Conservation (phyloP, 1,139 yeast genomes). For the Scheffersomyces insectosa region DNA sequence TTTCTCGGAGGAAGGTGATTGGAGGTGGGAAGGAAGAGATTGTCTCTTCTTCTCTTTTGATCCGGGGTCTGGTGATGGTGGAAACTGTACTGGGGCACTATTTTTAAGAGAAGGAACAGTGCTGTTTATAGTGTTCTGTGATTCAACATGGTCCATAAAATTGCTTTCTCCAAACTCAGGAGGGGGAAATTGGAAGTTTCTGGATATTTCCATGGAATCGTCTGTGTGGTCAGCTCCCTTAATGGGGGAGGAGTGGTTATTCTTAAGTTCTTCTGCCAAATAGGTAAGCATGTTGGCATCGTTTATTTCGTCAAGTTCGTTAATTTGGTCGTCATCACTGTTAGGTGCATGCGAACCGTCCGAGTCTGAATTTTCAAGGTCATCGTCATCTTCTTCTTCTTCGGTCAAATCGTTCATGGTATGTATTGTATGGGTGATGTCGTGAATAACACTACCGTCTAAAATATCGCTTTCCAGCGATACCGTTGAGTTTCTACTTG, state of each 20-base stretch:
- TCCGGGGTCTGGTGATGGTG: slow-evolving; percentile 39
- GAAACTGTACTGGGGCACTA: slow-evolving; percentile 14
- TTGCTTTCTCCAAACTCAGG: slow-evolving; percentile 4
- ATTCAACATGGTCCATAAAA: background rate
- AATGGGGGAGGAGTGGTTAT: slow-evolving; percentile 28
- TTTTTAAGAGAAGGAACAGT: background rate
- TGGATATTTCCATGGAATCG: slow-evolving; percentile 23
- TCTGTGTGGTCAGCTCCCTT: slow-evolving; percentile 14
- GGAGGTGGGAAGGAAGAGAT: slow-evolving; percentile 36
- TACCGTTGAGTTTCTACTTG: slow-evolving; percentile 10
- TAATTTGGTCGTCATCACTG: slow-evolving; percentile 4
- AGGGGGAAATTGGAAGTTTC: slow-evolving; percentile 29
- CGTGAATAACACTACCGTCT: slow-evolving; percentile 17
- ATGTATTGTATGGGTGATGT: slow-evolving; percentile 17
- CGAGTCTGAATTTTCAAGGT: background rate
- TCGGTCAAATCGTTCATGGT: slow-evolving; percentile 26
- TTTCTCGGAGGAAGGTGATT: slow-evolving; percentile 14
- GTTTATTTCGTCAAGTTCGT: slow-evolving; percentile 8
- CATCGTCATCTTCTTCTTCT: slow-evolving; percentile 14
- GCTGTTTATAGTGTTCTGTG: no score
- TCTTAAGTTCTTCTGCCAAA: slow-evolving; percentile 21
- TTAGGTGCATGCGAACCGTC: background rate
- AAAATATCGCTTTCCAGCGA: slow-evolving; percentile 5
- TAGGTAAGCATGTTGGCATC: slow-evolving; percentile 18
- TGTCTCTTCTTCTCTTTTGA: slow-evolving; percentile 28